Conservation (phyloP, 2,329 filamentous ascomycete species). For the Fusarium nematophilum region DNA sequence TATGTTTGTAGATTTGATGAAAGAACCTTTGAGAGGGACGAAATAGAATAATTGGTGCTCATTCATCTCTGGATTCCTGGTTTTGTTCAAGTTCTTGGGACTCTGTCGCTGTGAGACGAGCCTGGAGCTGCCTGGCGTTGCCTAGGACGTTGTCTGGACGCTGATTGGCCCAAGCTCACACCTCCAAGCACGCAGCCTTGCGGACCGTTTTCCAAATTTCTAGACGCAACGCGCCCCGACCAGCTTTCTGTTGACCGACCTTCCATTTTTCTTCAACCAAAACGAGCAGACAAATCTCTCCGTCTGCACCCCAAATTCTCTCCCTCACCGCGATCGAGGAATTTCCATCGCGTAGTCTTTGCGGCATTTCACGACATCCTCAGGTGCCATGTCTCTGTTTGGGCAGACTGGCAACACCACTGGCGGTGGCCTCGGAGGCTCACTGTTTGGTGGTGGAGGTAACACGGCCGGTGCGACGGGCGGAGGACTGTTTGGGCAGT, state of each 20-base stretch:
- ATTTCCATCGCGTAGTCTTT: not conserved
- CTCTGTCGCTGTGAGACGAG: constrained; percentile 3
- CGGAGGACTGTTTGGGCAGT: constrained; percentile 48
- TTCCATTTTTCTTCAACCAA: constrained; percentile 27
- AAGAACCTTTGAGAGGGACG: constrained; percentile 6
- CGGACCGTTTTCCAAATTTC: constrained; percentile 46
- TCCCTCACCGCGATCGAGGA: not conserved
- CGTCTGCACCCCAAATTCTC: constrained; percentile 12
- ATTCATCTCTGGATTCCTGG: too few relatives aligned
- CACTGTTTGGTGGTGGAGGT: constrained; percentile 40
- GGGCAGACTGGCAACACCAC: constrained; percentile 44
- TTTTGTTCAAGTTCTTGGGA: too few relatives aligned
- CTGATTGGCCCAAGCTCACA: constrained; percentile 51
- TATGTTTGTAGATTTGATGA: constrained; percentile 12
- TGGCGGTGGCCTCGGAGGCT: constrained; percentile 33
- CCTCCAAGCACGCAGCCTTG: constrained; percentile 45
- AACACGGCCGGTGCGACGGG: constrained; percentile 42
- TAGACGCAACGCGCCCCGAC: constrained; percentile 43
- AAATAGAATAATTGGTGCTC: constrained; percentile 20
- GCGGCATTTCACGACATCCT: constrained; percentile 7
- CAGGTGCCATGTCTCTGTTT: constrained; percentile 50
- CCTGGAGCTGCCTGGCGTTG: constrained; percentile 27
- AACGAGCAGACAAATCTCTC: constrained; percentile 27
- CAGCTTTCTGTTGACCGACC: constrained; percentile 34
- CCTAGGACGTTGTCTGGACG: constrained; percentile 19